Base-by-base conservation (phyloP, 306 rosid species). In the Malus fusca region DNA sequence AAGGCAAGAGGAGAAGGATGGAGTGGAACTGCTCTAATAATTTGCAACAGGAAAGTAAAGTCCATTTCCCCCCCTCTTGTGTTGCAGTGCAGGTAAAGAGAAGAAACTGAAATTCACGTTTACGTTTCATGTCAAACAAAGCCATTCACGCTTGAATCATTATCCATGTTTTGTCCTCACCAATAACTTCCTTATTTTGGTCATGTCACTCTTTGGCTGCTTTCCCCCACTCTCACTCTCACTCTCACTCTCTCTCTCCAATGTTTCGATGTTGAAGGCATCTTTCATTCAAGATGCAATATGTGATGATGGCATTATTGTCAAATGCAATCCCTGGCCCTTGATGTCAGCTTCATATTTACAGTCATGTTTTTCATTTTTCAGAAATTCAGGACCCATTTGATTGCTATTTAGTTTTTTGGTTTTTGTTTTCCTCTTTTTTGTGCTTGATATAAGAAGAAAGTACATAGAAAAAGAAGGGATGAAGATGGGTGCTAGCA, bases 81-180 rank as follows among this genome's bases (percentile, higher is more conserved):
- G 22, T 77, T 74, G 81, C 76, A n/a, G 71, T 52, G 77, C 77
- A 80, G 79, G 83, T 84, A 40, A 81, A 69, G 74, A 43, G 79
- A 59, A 62, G 77, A 56, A 70, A 28, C 55, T 74, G 60, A 76
- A 78, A 69, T 55, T 87, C 88, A 84, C 88, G 87, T 79, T 87
- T 64, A 69, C 83, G 88, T 90, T 85, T 52, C 84, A 75, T 77
- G 79, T 81, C 86, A 88, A 87, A 87, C 87, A 81, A 84, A 91
- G 85, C 83, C 90, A 74, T 74, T 76, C 85, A 74, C 28, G 76
- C 77, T 82, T 68, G 52, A 82, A 86, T 83, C 81, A 82, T 82
- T 86, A 67, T 75, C 74, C 81, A 69, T 90, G 85, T 80, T 83
- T 87, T 88, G 96, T 92, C 91, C 71, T 88, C 84, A 81, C 66